A percentile compares a stretch with the other conserved stretches of the same genome.
Conservation (phyloP, 371 early-diverging fungal genomes). For the Phascolomyces articulosus region DNA sequence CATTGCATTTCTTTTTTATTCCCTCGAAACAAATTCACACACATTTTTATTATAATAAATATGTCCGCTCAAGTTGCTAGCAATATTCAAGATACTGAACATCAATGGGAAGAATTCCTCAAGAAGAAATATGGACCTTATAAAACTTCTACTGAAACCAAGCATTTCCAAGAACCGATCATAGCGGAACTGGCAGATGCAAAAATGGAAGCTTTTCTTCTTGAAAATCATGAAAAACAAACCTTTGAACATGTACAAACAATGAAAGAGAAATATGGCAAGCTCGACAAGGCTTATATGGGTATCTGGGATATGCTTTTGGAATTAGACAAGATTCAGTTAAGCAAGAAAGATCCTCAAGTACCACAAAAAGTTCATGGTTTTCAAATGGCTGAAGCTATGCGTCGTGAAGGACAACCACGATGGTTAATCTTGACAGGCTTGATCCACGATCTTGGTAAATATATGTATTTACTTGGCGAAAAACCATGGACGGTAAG, state of each 20-base stretch:
- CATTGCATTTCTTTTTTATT: no score
- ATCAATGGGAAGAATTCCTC: conserved; percentile 37
- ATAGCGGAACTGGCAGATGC: conserved; percentile 21
- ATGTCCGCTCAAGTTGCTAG: no score
- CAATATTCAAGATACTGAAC: conserved; percentile 28
- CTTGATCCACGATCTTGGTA: conserved; percentile 67
- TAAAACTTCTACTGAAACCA: conserved; percentile 17
- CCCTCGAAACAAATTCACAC: no score
- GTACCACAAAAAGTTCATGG: conserved; percentile 59
- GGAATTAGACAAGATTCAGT: conserved; percentile 55
- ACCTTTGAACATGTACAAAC: conserved; percentile 36
- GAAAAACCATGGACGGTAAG: conserved; percentile 60
- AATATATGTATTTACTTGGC: conserved; percentile 51
- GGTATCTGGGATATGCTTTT: conserved; percentile 58
- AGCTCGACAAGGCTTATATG: conserved; percentile 38
- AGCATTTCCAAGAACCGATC: conserved; percentile 31
- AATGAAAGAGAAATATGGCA: conserved; percentile 30
- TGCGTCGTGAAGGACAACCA: conserved; percentile 51
- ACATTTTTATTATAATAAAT: no score
- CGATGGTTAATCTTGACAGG: conserved; percentile 56
- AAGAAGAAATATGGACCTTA: conserved; percentile 32
- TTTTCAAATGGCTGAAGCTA: conserved; percentile 63
- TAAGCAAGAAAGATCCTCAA: conserved; percentile 31
- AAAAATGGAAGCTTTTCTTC: conserved; percentile 34
- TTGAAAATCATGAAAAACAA: conserved; percentile 49